Base-by-base conservation (phyloP, 352 stramenopile genomes). In the Phytophthora tubulina region DNA sequence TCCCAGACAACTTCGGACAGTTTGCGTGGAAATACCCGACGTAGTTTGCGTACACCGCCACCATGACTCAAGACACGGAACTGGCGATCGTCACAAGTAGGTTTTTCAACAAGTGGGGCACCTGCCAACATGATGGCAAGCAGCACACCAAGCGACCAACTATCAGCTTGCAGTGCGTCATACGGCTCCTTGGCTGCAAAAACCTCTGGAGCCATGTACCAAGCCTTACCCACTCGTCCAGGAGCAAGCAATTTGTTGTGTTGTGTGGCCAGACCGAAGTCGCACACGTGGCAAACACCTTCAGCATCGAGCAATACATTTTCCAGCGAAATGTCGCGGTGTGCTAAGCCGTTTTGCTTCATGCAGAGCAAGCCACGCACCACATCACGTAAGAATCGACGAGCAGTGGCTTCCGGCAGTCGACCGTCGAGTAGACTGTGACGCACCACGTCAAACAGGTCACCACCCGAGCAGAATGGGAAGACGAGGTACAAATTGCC, bases 161-260 rank as follows among this genome's bases (percentile, higher is more conserved):
- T 80, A 35, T 91, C 84, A n/a, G 78, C 80, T 31, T 61, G 46
- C 32, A 84, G 50, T 3, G 84, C 72, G 59, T 89, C 70, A 59
- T 89, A 88, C 17, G 71, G 30, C 13, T 74, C 55, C 21, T 82
- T 63, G 13, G 59, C 76, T 49, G 76, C 76, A 46, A 78, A 89
- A 15, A 90, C 81, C 67, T 92, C 84, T 1, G 84, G 84, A 2
- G 82, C 81, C 79, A 92, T 92, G 75, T 92, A 92, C 76, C 80
- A 89, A 10, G 62, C 66, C 65, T 92, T 92, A 46, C 85, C 85
- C 6, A 90, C 80, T 32, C 81, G 70, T 35, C 73, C 70, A n/a
- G 69, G 67, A 7, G 65, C 60, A 14, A 78, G 35, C n/a, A 68
- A 59, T 5, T 71, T 76, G 48, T 45, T 65, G 31, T 78, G 66